Evolutionary conservation across 2,329 filamentous ascomycete genomes (phyloP), one percentile per base, ranked within the genome.

Genomic region (Aspergillus pseudotamarii): DNA sequence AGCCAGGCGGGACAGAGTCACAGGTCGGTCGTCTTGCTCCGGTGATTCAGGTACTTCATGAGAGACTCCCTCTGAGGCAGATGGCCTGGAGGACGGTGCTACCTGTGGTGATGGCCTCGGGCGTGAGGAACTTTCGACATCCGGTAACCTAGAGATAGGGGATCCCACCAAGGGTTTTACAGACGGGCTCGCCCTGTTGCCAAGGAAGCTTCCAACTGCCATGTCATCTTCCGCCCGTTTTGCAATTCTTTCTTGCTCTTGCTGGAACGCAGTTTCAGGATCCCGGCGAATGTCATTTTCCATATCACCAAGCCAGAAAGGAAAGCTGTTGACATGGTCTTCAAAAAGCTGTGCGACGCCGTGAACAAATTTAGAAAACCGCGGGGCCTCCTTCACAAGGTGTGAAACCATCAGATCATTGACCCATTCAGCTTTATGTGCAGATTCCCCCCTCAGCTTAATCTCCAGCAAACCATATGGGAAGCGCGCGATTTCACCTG

Each of bases 301-400:
- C 50, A 98, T 85, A 66, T 96, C 91, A 71, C 90, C 90, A 38
- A 98, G 86, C 95, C 95, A 99, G 82, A 98, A 97, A 16, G 95
- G 95, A 73, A 98, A 89, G 66, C 88, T 94, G 80, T 98, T 98
- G 77, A 99, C 94, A 73, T 97, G 88, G 78, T 99, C 93, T 72
- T 98, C 95, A 70, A 98, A 98, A 2, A 99, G 84, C 45, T 90
- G 89, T 9, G 94, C 94, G 5, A 96, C 89, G 65, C 95, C 95
- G 72, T 99, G 94, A 2, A 96, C 91, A 71, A 98, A 99, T 78
- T 99, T 99, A 72, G 93, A 97, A 81, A 99, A 99, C 57, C 91
- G 88, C 1, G 94, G 92, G 0, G 91, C 89, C 53, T 93, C 89
- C 75, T 97, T 93, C 66, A 99, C 91, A 5, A 99, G 86, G 77